Percentiles rank a stretch among this genome's conserved stretches.
These are phyloP conservation scores for Rhododendron williamsianum DNA, from an alignment of 148 eudicot species.

Conservation along the genomic window DNA sequence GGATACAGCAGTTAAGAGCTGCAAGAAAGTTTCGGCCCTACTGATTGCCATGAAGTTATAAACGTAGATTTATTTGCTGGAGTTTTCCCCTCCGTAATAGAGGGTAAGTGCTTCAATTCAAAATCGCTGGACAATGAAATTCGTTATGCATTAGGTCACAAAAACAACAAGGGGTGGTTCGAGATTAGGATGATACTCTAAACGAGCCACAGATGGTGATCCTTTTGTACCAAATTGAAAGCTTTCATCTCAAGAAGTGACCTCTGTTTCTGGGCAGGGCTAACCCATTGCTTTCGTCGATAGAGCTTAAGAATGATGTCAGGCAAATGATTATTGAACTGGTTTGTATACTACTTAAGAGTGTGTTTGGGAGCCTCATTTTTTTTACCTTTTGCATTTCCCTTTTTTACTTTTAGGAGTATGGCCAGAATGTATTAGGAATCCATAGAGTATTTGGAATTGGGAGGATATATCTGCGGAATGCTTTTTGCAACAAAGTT, in stretches of 20 bases:
- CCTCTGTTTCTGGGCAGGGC: neutral
- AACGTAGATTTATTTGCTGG: neutral
- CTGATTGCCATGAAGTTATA: constrained; percentile 14
- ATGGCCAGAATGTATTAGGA: neutral
- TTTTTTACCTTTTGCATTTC: neutral
- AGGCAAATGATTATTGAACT: neutral
- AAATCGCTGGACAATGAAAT: neutral
- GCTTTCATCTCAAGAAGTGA: neutral
- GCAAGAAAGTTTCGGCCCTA: constrained; percentile 81
- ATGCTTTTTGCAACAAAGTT: too few species aligned
- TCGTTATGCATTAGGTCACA: neutral
- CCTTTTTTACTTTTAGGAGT: neutral
- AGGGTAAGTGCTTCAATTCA: neutral
- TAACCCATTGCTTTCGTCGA: neutral
- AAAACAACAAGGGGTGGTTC: neutral
- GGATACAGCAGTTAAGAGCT: constrained; percentile 81
- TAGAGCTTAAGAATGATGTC: neutral
- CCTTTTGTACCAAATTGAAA: neutral
- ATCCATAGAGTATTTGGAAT: too few species aligned
- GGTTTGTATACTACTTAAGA: neutral
- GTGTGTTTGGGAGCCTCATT: neutral
- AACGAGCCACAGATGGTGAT: neutral
- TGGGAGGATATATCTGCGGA: neutral
- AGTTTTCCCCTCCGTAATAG: neutral
- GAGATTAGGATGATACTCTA: neutral